Percentiles rank a stretch among this genome's conserved stretches.
phyloP scores from a whole-genome alignment of 805 yeast species.

The Candida palmyrensis region DNA sequence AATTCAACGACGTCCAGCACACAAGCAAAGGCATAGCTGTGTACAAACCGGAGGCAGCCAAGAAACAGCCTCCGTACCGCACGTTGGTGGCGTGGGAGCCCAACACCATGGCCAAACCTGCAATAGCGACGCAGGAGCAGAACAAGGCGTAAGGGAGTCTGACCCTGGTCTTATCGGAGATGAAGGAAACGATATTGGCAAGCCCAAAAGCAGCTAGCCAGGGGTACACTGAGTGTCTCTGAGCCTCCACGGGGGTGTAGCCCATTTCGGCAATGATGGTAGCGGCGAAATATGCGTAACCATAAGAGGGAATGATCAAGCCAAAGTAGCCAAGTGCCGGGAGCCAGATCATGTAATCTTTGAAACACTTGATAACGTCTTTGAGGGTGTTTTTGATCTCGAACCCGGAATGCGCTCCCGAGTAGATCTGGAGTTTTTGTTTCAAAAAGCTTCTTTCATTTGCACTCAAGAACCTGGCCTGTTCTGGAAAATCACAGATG shows the following conservation, averaged over 20 bases:
- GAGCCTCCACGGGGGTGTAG: conserved; percentile 67
- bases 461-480: conserved; percentile 46
- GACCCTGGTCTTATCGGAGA: conserved; percentile 50
- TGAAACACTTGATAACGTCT: conserved; percentile 47
- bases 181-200: conserved; percentile 54
- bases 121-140: conserved; percentile 44
- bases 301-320: conserved; percentile 65
- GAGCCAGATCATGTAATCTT: conserved; percentile 54
- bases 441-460: conserved; percentile 52
- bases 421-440: conserved; percentile 53
- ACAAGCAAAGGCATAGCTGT: conserved; percentile 64
- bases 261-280: conserved; percentile 59
- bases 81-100: conserved; percentile 28
- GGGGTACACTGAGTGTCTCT: conserved; percentile 79
- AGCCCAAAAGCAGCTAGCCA: conserved; percentile 75
- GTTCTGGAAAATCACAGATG: conserved; percentile 71
- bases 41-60: conserved; percentile 54
- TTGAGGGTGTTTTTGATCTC: conserved; percentile 41
- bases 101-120: conserved; percentile 53
- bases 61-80: conserved; percentile 62
- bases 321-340: conserved; percentile 62
- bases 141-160: conserved; percentile 45
- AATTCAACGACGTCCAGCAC: conserved; percentile 62
- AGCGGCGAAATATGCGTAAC: conserved; percentile 71
- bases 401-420: conserved; percentile 39